These are phyloP conservation scores for Naganishia friedmannii DNA, from an alignment of 768 basidiomycete species.

Conservation along the genomic window DNA sequence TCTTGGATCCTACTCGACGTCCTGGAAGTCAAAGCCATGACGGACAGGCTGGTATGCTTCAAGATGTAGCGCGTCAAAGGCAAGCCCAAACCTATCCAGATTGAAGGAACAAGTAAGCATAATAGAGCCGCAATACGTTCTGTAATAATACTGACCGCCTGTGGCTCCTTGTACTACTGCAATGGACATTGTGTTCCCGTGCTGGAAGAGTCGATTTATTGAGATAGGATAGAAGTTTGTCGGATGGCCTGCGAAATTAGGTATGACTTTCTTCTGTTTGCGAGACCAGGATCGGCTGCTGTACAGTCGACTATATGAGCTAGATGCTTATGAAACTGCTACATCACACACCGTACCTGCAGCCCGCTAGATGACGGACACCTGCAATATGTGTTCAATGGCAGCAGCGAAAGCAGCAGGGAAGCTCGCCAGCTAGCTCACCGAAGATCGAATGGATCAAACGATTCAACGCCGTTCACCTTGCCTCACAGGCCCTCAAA, in stretches of 20 bases:
- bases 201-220: no score
- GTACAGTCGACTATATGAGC: no score
- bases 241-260: background rate
- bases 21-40: conserved; percentile 52
- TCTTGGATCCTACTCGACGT: conserved; percentile 37
- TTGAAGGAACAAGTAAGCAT: background rate
- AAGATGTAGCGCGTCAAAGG: conserved; percentile 51
- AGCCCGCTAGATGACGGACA: no score
- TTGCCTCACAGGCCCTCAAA: no score
- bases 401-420: background rate
- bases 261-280: background rate
- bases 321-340: no score
- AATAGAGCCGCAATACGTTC: background rate
- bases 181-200: conserved; percentile 38
- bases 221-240: background rate
- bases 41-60: conserved; percentile 45
- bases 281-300: no score
- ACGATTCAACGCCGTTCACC: background rate
- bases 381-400: no score
- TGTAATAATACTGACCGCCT: conserved; percentile 16
- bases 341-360: no score
- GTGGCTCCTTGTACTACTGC: conserved; percentile 47
- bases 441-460: background rate
- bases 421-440: background rate
- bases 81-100: conserved; percentile 38